Evolutionary conservation across 768 basidiomycete species (phyloP), one percentile per base, ranked within the genome.

Genomic region (Boletus pseudopeckii): DNA sequence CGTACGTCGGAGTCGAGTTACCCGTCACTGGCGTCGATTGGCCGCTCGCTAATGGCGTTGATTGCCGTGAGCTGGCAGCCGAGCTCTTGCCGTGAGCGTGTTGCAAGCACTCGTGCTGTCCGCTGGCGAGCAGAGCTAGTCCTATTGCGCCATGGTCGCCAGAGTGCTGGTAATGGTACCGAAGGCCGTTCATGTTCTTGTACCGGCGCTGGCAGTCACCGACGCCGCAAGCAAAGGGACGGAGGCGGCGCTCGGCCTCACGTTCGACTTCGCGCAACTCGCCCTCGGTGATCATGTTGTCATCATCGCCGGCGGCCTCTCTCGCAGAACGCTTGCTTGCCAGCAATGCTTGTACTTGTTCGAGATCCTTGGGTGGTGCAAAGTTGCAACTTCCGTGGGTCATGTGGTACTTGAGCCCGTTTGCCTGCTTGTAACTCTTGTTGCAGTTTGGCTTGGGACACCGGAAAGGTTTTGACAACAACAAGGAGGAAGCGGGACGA

Each of bases 181-280:
- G 74, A 57, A 98, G 74, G 0, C 96, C 96, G 70, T 98, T 98
- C 94, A 98, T 96, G 68, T 99, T 98, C 81, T 98, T 94, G 76
- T 98, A 98, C 65, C 95, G 72, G 65, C 95, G 81, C 68, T 81
- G 79, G 63, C 90, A 91, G 59, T 90, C 88, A 18, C 90, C 89
- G 6, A 95, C 88, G 7, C 90, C 87, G 61, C 94, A 98, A 0
- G 90, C 89, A 66, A 90, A 98, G 4, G 94, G 94, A 37, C 90
- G 74, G 48, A 90, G 72, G 11, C 88, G 74, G 53, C 85, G 79
- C 73, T 95, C 92, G 0, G 92, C 92, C 72, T 96, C 92, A 46
- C 83, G 79, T 67, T 92, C 86, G 7, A 89, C 83, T 60, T 87
- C 86, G 11, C 84, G 71, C 50, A 88, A 67, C 64, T 88, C 87